phyloP scores from a whole-genome alignment of 805 yeast genomes.

The Starmera caribaea region DNA sequence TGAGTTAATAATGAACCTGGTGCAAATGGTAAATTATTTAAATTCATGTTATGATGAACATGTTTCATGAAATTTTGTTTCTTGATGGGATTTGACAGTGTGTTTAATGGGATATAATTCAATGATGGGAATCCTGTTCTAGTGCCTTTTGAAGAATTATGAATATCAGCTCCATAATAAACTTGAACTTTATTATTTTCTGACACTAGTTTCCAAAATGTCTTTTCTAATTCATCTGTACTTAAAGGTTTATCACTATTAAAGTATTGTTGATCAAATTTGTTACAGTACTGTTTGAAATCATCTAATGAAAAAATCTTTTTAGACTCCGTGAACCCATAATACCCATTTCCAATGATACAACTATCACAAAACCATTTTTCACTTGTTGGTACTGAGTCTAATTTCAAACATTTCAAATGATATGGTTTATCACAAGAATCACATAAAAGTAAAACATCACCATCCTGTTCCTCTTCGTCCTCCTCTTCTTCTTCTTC shows the following conservation, averaged over 20 bases:
- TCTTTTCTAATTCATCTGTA: constrained; percentile 41
- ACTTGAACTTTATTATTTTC: constrained; percentile 45
- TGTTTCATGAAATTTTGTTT: constrained; percentile 24
- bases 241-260: constrained; percentile 19
- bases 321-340: constrained; percentile 72
- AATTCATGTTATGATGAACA: constrained; percentile 60
- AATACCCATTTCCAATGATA: constrained; percentile 78
- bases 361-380: constrained; percentile 82
- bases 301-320: constrained; percentile 45
- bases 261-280: constrained; percentile 38
- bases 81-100: constrained; percentile 7
- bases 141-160: constrained; percentile 52
- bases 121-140: constrained; percentile 67
- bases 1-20: constrained; percentile 61
- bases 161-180: constrained; percentile 81
- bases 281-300: constrained; percentile 47
- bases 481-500: constrained; percentile 14
- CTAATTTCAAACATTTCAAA: constrained; percentile 38
- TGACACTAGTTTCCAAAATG: constrained; percentile 56
- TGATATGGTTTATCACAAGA: constrained; percentile 70
- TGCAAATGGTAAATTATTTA: constrained; percentile 63
- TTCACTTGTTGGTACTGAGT: constrained; percentile 14
- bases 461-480: constrained; percentile 31
- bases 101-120: constrained; percentile 19
- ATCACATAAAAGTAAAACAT: constrained; percentile 49